These are phyloP conservation scores for Rhododendron griersonianum DNA, from an alignment of 148 eudicot species.

Conservation along the genomic window DNA sequence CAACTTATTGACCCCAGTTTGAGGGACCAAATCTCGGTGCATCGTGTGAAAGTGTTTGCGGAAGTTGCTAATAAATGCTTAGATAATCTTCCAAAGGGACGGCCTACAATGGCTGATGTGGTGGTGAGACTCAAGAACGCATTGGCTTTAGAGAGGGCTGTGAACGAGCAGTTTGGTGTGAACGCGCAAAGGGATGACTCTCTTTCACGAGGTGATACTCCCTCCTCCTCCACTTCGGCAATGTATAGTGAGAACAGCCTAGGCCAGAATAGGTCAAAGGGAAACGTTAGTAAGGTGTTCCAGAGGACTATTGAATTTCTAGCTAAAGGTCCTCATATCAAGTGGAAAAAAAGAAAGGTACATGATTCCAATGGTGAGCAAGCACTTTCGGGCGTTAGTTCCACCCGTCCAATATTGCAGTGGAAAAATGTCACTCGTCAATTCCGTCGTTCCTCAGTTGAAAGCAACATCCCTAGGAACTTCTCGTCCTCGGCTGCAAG, in stretches of 20 bases:
- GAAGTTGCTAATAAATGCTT: background rate
- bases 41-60: background rate
- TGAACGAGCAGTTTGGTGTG: background rate
- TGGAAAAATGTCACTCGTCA: background rate
- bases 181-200: background rate
- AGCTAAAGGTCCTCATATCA: background rate
- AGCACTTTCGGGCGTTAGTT: background rate
- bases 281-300: background rate
- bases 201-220: background rate
- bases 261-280: background rate
- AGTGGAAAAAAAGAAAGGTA: background rate
- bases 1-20: background rate
- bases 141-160: background rate
- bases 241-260: background rate
- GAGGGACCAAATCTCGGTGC: background rate
- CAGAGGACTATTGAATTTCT: background rate
- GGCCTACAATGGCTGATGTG: background rate
- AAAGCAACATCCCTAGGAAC: slow-evolving; percentile 38
- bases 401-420: background rate
- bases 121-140: background rate
- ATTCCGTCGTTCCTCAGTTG: slow-evolving; percentile 9
- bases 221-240: too few species aligned
- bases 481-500: slow-evolving; percentile 48
- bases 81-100: background rate
- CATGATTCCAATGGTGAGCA: background rate